These are phyloP conservation scores for Senecio squalidus DNA, from an alignment of 140 eudicot species.

Conservation along the genomic window DNA sequence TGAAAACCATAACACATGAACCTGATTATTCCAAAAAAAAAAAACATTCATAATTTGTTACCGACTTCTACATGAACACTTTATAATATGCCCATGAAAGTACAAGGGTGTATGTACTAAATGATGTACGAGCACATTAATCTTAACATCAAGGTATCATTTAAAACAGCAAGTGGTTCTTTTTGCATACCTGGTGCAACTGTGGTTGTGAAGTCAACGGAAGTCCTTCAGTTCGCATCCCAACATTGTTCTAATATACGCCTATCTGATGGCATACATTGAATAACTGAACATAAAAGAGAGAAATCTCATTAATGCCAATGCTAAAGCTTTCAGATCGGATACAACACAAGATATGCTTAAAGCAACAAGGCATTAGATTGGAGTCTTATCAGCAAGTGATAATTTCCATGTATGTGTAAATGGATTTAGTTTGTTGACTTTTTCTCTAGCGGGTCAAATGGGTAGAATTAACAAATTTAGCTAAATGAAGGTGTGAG, in stretches of 20 bases:
- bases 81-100: background rate
- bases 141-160: background rate
- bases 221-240: background rate
- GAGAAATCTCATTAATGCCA: background rate
- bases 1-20: background rate
- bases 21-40: background rate
- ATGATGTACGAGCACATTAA: no score
- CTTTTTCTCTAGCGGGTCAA: background rate
- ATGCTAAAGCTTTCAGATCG: background rate
- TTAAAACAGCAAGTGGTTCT: background rate
- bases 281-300: no score
- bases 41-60: no score
- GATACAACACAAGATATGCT: background rate
- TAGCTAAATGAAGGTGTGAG: background rate
- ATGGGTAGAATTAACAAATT: background rate
- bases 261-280: background rate
- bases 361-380: background rate
- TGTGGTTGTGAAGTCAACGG: background rate
- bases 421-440: background rate
- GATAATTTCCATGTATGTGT: no score
- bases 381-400: background rate
- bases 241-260: background rate
- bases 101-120: background rate
- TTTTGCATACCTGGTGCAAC: conserved; percentile 12
- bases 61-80: no score